A percentile compares a stretch with the other conserved stretches of the same genome.
Evolutionary conservation across 2,329 filamentous ascomycete species (phyloP).

Genomic region (Raffaelea albimanens): DNA sequence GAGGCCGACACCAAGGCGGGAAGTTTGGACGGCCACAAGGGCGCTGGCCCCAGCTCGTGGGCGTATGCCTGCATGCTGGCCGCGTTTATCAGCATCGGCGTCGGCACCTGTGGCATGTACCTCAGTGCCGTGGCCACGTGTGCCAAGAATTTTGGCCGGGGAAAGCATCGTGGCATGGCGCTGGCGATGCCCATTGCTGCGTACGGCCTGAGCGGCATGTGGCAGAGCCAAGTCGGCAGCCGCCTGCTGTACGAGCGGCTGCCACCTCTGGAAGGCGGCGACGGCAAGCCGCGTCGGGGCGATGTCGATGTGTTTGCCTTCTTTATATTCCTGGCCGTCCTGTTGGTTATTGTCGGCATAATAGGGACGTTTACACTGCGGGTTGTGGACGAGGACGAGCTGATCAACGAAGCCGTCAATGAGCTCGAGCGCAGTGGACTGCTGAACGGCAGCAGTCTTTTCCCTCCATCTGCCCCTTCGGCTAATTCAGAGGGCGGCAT

Average conservation of each 20-base stretch:
- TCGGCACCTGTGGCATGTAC: conserved; percentile 83
- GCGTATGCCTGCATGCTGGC: conserved; percentile 77
- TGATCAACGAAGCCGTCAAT: conserved; percentile 84
- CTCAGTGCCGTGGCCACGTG: conserved; percentile 85
- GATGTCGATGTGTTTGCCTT: conserved; percentile 72
- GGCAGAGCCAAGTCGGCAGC: conserved; percentile 82
- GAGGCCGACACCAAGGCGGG: conserved; percentile 25
- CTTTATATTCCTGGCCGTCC: conserved; percentile 72
- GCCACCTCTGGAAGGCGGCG: conserved; percentile 33
- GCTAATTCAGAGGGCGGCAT: no score
- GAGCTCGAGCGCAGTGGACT: conserved; percentile 85
- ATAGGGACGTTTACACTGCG: conserved; percentile 65
- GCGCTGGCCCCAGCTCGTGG: conserved; percentile 41
- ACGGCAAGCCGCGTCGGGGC: conserved; percentile 29
- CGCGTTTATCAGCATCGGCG: conserved; percentile 74
- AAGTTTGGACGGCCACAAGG: conserved; percentile 23
- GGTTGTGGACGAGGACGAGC: conserved; percentile 73
- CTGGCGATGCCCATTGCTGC: conserved; percentile 84
- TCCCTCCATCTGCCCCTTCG: conserved; percentile 45
- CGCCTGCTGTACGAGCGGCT: conserved; percentile 62
- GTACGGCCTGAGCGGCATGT: conserved; percentile 91
- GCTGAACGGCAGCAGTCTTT: conserved; percentile 65
- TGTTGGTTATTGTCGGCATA: conserved; percentile 62
- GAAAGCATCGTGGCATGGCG: conserved; percentile 78
- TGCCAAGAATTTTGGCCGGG: conserved; percentile 94